Evolutionary conservation across 1,139 yeast species (phyloP).

Genomic region (Meyerozyma elateridarum): DNA sequence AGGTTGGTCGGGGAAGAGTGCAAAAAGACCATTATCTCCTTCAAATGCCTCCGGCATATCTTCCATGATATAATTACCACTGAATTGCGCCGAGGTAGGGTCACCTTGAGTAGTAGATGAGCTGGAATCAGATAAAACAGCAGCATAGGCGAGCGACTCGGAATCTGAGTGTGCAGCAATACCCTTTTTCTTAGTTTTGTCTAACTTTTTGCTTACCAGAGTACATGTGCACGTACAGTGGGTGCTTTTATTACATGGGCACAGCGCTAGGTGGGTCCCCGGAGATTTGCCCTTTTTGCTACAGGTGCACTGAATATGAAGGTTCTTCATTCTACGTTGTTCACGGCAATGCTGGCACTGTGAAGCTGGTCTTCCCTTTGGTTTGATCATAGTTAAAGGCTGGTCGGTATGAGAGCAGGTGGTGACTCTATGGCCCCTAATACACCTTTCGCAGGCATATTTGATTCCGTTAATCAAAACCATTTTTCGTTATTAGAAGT

Average conservation of each 20-base stretch:
- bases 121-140: conserved; percentile 3
- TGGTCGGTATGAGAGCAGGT: conserved; percentile 90
- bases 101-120: conserved; percentile 5
- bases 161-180: conserved; percentile 21
- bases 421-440: conserved; percentile 92
- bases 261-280: conserved; percentile 41
- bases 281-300: conserved; percentile 51
- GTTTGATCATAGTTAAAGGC: conserved; percentile 87
- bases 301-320: conserved; percentile 74
- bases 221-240: conserved; percentile 57
- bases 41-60: conserved; percentile 32
- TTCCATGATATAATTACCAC: conserved; percentile 27
- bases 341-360: conserved; percentile 89
- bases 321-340: conserved; percentile 62
- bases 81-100: conserved; percentile 2
- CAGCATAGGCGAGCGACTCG: no score
- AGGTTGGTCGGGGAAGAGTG: conserved; percentile 18
- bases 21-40: conserved; percentile 25
- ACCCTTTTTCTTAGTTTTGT: conserved; percentile 26
- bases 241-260: conserved; percentile 51
- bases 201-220: conserved; percentile 17
- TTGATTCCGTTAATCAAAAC: conserved; percentile 87
- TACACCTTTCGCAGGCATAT: conserved; percentile 94
- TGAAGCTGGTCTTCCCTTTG: conserved; percentile 92
- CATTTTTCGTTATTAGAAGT: no score